Percentiles rank a stretch among this genome's conserved stretches.
Evolutionary conservation across 306 rosid species (phyloP).

Genomic region (Cucurbita argyrosperma): DNA sequence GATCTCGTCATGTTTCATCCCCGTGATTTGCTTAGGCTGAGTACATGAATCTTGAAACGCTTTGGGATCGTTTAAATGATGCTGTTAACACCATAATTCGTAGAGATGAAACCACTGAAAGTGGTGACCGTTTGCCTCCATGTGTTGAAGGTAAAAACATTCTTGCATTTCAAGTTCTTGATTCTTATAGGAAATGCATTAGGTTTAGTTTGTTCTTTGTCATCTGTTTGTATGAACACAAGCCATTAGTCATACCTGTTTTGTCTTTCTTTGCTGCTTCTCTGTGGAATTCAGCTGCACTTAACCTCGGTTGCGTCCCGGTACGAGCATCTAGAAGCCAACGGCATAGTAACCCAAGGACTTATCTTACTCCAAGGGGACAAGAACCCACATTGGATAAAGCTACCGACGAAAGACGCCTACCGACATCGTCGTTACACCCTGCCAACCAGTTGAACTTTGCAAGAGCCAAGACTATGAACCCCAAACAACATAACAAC

Average conservation of each 20-base stretch:
- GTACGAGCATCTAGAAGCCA: conserved; percentile 95
- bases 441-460: conserved; percentile 30
- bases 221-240: conserved; percentile 8
- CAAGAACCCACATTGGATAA: conserved; percentile 37
- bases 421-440: conserved; percentile 23
- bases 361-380: conserved; percentile 58
- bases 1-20: conserved; percentile 3
- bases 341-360: conserved; percentile 74
- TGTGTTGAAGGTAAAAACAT: conserved; percentile 83
- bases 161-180: background rate
- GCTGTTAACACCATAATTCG: conserved; percentile 91
- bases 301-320: conserved; percentile 80
- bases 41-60: conserved; percentile 59
- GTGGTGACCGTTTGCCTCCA: conserved; percentile 86
- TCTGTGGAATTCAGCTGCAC: conserved; percentile 64
- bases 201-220: background rate
- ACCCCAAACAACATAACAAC: conserved; percentile 23
- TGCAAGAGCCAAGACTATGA: conserved; percentile 21
- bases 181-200: conserved; percentile 10
- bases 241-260: conserved; percentile 22
- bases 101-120: conserved; percentile 76
- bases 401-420: conserved; percentile 28
- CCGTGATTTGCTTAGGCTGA: conserved; percentile 51
- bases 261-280: conserved; percentile 2
- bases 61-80: conserved; percentile 90